Conservation (phyloP, 2,329 filamentous ascomycete species). For the Cercospora nicotianae region DNA sequence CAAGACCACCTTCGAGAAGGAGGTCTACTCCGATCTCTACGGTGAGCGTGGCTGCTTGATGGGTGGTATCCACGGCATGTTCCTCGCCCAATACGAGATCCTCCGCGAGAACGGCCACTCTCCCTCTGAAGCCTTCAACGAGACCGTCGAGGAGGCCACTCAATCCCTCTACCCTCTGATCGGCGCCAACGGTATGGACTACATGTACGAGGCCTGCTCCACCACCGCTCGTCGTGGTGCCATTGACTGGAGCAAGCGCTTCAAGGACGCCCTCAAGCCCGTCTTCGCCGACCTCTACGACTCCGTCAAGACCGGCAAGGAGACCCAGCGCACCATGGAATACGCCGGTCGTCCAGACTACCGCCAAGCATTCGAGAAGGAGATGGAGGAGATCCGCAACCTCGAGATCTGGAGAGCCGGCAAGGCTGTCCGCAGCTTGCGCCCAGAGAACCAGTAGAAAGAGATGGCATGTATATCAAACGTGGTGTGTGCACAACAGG, state of each 20-base stretch:
- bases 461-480: background rate
- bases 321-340: conserved; percentile 94
- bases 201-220: conserved; percentile 99
- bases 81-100: conserved; percentile 99
- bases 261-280: conserved; percentile 98
- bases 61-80: conserved; percentile 99
- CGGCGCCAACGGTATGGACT: conserved; percentile 98
- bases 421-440: conserved; percentile 76
- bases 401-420: conserved; percentile 99
- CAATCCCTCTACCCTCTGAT: conserved; percentile 98
- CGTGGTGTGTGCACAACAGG: background rate
- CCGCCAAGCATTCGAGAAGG: conserved; percentile 93
- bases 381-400: conserved; percentile 97
- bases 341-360: conserved; percentile 97
- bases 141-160: conserved; percentile 99
- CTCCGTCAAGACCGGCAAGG: conserved; percentile 82
- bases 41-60: conserved; percentile 99
- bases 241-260: conserved; percentile 95
- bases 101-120: conserved; percentile 97
- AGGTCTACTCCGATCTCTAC: conserved; percentile 99
- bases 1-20: conserved; percentile 99
- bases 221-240: conserved; percentile 97
- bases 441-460: conserved; percentile 41
- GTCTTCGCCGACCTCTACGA: conserved; percentile 98
- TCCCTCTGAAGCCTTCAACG: conserved; percentile 99